Percentiles rank a stretch among this genome's conserved stretches.
Evolutionary conservation across 2,329 filamentous ascomycete species (phyloP).

Genomic region (Alternaria sp.): DNA sequence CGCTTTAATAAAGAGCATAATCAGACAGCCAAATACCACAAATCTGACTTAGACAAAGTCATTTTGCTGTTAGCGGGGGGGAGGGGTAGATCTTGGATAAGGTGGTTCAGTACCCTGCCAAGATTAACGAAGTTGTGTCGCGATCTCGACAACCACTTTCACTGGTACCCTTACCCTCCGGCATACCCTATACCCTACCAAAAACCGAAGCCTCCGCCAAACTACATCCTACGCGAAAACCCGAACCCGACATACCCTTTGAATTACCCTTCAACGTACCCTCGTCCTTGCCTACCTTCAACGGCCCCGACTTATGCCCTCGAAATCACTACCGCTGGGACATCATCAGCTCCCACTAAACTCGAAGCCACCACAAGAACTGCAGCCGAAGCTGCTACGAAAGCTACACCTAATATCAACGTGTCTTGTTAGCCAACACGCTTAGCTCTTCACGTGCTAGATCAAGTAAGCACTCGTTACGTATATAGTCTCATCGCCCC

Average conservation of each 20-base stretch:
- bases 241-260: not conserved
- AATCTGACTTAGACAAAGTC: not conserved
- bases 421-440: not conserved
- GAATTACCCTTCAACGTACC: not conserved
- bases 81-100: not conserved
- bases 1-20: not conserved
- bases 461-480: not conserved
- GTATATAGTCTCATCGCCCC: not conserved
- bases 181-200: not conserved
- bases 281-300: not conserved
- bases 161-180: not conserved
- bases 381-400: constrained; percentile 2
- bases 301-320: not conserved
- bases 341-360: not conserved
- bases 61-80: not conserved
- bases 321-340: constrained; percentile 1
- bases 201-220: not conserved
- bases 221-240: not conserved
- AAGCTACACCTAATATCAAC: not conserved
- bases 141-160: not conserved
- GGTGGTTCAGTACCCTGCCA: not conserved
- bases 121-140: not conserved
- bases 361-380: constrained; percentile 1
- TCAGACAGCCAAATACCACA: not conserved
- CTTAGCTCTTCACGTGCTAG: not conserved